Percentiles rank a stretch among this genome's conserved stretches.
phyloP scores from a whole-genome alignment of 306 rosid genomes.

The Cicer chorassanicum region DNA sequence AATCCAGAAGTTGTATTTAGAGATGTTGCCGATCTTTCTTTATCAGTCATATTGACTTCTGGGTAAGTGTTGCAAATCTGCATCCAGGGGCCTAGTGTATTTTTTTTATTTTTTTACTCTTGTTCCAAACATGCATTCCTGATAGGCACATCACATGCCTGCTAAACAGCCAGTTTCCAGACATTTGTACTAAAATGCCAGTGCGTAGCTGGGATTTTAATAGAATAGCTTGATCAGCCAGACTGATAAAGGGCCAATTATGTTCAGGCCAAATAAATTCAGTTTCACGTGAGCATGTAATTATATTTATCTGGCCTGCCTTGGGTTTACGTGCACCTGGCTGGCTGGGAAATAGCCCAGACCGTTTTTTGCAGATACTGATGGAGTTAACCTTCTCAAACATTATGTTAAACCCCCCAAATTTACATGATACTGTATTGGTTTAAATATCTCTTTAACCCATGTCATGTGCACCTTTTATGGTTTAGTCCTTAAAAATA shows the following conservation, averaged over 20 bases:
- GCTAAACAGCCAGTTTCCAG: not conserved
- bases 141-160: not conserved
- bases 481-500: not conserved
- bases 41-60: slow-evolving; percentile 85
- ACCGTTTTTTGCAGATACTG: slow-evolving; percentile 4
- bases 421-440: not conserved
- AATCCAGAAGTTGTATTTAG: slow-evolving; percentile 92
- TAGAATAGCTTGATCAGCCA: not conserved
- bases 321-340: slow-evolving; percentile 17
- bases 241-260: slow-evolving; percentile 11
- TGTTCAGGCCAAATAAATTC: slow-evolving; percentile 2
- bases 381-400: slow-evolving; percentile 11
- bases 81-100: slow-evolving; percentile 29
- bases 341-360: not conserved
- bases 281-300: slow-evolving; percentile 27
- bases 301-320: not conserved
- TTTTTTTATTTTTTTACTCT: not conserved
- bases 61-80: slow-evolving; percentile 60
- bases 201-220: not conserved
- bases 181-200: slow-evolving; percentile 1
- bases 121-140: slow-evolving; percentile 35
- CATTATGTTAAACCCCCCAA: slow-evolving; percentile 22
- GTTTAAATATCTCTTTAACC: not conserved
- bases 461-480: not conserved
- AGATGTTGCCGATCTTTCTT: slow-evolving; percentile 82